phyloP scores from a whole-genome alignment of 2,329 filamentous ascomycete species.

The Pseudonectria buxi region DNA sequence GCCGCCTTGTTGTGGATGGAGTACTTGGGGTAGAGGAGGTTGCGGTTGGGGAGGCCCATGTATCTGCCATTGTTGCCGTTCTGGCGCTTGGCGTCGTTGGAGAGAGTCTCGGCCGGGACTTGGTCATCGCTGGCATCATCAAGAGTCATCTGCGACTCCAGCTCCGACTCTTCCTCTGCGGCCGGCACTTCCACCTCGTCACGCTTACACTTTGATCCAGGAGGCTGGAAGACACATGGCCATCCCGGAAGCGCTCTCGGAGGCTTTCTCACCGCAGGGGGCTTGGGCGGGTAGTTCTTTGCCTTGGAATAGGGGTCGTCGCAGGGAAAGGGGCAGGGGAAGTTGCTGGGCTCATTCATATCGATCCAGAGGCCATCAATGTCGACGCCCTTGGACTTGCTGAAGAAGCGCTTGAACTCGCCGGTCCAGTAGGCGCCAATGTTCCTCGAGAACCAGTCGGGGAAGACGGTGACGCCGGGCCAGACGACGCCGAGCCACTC shows the following conservation, averaged over 20 bases:
- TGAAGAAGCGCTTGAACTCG: slow-evolving; percentile 61
- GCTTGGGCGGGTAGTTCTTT: slow-evolving; percentile 48
- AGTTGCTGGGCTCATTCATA: slow-evolving; percentile 45
- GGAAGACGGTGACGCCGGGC: slow-evolving; percentile 66
- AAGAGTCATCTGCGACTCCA: background rate
- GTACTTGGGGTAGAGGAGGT: slow-evolving; percentile 70
- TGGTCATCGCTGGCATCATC: slow-evolving; percentile 1
- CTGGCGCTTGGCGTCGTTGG: slow-evolving; percentile 24
- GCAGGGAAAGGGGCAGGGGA: slow-evolving; percentile 24
- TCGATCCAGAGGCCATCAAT: slow-evolving; percentile 77
- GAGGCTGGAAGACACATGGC: slow-evolving; percentile 34
- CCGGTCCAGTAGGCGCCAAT: slow-evolving; percentile 62
- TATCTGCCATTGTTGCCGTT: slow-evolving; percentile 51
- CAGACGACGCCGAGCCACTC: slow-evolving; percentile 63
- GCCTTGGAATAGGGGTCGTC: slow-evolving; percentile 19
- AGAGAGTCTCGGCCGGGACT: no score
- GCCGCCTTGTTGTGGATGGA: slow-evolving; percentile 68
- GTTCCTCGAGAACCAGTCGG: slow-evolving; percentile 68
- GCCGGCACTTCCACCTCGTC: slow-evolving; percentile 1
- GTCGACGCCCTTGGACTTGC: slow-evolving; percentile 56
- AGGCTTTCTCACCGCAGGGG: slow-evolving; percentile 55
- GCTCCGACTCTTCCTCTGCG: background rate
- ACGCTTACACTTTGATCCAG: slow-evolving; percentile 13
- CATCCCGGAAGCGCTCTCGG: slow-evolving; percentile 64
- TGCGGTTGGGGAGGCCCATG: slow-evolving; percentile 37